phyloP scores from a whole-genome alignment of 2,329 filamentous ascomycete genomes.

The Ilyonectria sp. region DNA sequence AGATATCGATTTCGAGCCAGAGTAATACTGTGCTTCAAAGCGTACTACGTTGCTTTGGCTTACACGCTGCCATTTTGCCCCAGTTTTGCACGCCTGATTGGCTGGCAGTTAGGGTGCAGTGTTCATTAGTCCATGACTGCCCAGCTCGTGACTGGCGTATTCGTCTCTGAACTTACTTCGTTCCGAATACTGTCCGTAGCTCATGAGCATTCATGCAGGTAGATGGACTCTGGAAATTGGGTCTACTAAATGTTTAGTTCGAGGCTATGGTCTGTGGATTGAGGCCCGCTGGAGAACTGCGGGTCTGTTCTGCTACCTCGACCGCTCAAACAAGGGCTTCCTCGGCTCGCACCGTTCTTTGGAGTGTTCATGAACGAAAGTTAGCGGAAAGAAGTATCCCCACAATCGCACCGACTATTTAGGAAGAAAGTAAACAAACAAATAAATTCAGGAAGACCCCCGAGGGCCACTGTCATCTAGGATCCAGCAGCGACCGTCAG shows the following conservation, averaged over 20 bases:
- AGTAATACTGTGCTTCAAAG: background rate
- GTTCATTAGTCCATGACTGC: background rate
- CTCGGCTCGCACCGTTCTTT: background rate
- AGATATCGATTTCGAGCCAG: background rate
- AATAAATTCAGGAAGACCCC: background rate
- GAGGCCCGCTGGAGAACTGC: constrained; percentile 6
- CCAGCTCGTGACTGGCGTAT: background rate
- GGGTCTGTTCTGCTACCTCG: background rate
- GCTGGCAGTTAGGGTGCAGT: background rate
- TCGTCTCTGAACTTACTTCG: background rate
- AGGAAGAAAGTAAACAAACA: background rate
- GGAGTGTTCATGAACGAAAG: background rate
- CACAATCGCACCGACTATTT: background rate
- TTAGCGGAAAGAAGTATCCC: background rate
- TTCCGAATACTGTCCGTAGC: background rate
- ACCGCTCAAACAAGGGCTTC: background rate
- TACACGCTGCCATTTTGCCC: background rate
- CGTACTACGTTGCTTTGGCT: background rate
- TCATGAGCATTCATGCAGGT: background rate
- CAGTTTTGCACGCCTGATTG: background rate
- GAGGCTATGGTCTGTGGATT: background rate
- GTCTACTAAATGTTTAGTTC: background rate
- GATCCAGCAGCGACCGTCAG: background rate
- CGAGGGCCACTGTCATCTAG: background rate
- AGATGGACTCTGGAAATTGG: background rate